phyloP scores from a whole-genome alignment of 495 filamentous ascomycete genomes.

The Penicillium waksmanii region DNA sequence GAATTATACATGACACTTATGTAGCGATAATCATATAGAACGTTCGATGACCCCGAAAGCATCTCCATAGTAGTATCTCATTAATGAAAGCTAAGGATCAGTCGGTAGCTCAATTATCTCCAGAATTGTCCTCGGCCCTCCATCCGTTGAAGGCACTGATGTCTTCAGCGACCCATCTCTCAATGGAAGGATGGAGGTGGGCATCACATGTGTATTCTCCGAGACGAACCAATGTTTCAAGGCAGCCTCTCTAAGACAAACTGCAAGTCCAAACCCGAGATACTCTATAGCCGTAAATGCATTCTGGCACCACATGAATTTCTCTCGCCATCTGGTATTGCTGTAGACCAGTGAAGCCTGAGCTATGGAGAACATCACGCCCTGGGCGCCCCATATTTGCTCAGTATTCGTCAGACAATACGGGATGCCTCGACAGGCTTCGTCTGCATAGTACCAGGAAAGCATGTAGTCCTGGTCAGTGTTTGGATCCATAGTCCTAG shows the following conservation, averaged over 20 bases:
- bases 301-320: constrained; percentile 5
- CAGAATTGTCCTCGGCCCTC: background rate
- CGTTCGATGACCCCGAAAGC: background rate
- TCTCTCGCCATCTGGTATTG: constrained; percentile 3
- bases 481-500: background rate
- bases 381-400: constrained; percentile 3
- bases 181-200: background rate
- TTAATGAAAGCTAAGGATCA: background rate
- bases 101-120: background rate
- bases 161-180: background rate
- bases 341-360: background rate
- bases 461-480: constrained; percentile 5
- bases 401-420: constrained; percentile 1
- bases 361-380: constrained; percentile 1
- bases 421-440: constrained; percentile 2
- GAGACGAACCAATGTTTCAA: constrained; percentile 2
- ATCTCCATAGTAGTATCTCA: background rate
- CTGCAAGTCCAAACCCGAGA: background rate
- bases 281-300: background rate
- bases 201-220: background rate
- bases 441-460: constrained; percentile 2
- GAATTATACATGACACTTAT: no score
- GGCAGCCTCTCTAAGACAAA: constrained; percentile 4
- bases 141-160: background rate
- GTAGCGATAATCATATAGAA: no score